A percentile compares a stretch with the other conserved stretches of the same genome.
These are phyloP conservation scores for Tilletiaria anomala DNA, from an alignment of 1,284 basidiomycete genomes.

Conservation along the genomic window DNA sequence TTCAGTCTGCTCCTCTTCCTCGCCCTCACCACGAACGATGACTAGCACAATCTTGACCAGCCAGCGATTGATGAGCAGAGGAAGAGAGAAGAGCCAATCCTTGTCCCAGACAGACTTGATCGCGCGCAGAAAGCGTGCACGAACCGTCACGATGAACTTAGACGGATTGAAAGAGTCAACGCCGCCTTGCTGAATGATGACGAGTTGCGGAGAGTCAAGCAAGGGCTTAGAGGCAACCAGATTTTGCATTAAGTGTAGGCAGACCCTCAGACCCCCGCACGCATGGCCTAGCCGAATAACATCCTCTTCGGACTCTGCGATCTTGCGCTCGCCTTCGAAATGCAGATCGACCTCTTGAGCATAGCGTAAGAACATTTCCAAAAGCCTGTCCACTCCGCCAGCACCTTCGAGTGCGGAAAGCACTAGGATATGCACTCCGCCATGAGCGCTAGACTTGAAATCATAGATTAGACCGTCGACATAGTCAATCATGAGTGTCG, in stretches of 20 bases:
- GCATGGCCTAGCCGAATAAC: conserved; percentile 48
- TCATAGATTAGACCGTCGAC: conserved; percentile 65
- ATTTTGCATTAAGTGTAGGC: conserved; percentile 60
- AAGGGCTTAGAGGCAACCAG: conserved; percentile 65
- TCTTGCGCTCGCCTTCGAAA: too few species aligned
- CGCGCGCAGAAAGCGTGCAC: conserved; percentile 56
- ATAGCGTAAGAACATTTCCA: too few species aligned
- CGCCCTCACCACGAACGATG: conserved; percentile 60
- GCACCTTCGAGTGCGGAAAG: conserved; percentile 58
- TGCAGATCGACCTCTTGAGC: too few species aligned
- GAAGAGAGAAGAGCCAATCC: conserved; percentile 63
- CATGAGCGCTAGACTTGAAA: conserved; percentile 46
- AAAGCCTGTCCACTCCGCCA: too few species aligned
- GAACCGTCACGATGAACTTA: conserved; percentile 68
- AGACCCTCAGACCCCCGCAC: conserved; percentile 65
- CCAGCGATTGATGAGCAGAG: conserved; percentile 47
- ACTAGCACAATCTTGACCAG: conserved; percentile 65
- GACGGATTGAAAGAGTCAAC: conserved; percentile 57
- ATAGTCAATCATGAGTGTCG: conserved; percentile 60
- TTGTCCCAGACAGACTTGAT: conserved; percentile 64
- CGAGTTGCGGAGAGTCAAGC: conserved; percentile 71
- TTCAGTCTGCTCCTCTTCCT: too few species aligned
- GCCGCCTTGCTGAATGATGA: conserved; percentile 39
- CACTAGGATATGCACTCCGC: conserved; percentile 64
- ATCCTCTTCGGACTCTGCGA: too few species aligned